Base-by-base conservation (phyloP, 2,329 filamentous ascomycete species). In the Verticillium albo-atrum region DNA sequence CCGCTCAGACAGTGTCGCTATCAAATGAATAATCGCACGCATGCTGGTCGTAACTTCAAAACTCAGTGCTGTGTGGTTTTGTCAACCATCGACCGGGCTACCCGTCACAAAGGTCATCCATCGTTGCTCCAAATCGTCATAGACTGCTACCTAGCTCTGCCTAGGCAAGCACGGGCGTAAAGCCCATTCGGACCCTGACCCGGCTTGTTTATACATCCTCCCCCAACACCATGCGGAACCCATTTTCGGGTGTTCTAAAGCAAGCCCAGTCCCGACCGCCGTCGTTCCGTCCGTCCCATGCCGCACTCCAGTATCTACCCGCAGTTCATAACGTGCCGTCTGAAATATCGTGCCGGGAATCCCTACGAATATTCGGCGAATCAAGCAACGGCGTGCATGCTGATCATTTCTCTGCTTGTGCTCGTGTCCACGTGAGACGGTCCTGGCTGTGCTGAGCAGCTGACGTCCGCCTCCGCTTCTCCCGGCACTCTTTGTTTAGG, bases 401-500 rank as follows among this genome's bases (percentile, higher is more conserved):
- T 47, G n/a, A 47, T 47, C 42, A 47, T 14, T 47, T 12, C n/a
- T 47, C n/a, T 47, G 42, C 42, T 6, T 9, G 42, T 23, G 5
- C 42, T 7, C n/a, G 20, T 20, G 10, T 23, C n/a, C 42, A 23
- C 42, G n/a, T 12, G 10, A n/a, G 42, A 47, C n/a, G 4, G 14
- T 20, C 42, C 30, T 4, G 2, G 10, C 30, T 32, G 30, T 14
- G 30, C 30, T 32, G 20, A 47, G 42, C 42, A 47, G 20, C 42
- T n/a, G n/a, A 25, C n/a, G 42, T 47, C 42, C 42, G 20, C n/a
- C 14, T 25, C 20, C 34, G 20, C n/a, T 25, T 25, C 20, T n/a
- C 10, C 42, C n/a, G 10, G 25, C 25, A 10, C 20, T 23, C 51
- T 53, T 28, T 14, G 9, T 60, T 84, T 85, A 97, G 68, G 94